phyloP scores from a whole-genome alignment of 352 stramenopile genomes.

The Pythium sp. region DNA sequence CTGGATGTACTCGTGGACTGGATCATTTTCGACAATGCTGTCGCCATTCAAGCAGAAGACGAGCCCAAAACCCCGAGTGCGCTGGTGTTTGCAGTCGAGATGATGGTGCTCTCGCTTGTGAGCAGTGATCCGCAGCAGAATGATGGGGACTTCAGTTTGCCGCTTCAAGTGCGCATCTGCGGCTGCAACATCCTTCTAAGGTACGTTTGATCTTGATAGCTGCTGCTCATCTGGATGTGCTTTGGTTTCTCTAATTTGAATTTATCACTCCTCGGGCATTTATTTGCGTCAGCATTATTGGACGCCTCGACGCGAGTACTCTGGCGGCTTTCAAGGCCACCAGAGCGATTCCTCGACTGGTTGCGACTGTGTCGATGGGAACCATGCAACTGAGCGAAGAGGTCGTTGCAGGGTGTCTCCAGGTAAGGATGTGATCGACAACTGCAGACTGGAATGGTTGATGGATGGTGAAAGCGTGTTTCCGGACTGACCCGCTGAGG shows the following conservation, averaged over 20 bases:
- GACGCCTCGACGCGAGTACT: conserved; percentile 9
- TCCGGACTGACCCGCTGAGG: not conserved
- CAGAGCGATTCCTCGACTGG: conserved; percentile 2
- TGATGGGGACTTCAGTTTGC: conserved; percentile 19
- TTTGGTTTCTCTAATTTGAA: not conserved
- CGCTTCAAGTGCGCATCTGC: conserved; percentile 55
- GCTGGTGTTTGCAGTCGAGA: conserved; percentile 13
- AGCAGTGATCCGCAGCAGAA: conserved; percentile 18
- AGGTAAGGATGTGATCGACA: conserved; percentile 10
- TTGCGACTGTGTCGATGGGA: conserved; percentile 2
- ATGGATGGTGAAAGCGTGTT: not conserved
- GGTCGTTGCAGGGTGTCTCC: conserved; percentile 12
- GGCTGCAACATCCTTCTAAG: conserved; percentile 65
- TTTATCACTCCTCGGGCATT: not conserved
- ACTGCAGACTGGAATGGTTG: not conserved
- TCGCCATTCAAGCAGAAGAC: not conserved
- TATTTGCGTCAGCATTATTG: conserved; percentile 9
- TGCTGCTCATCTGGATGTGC: not conserved
- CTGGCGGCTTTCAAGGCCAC: conserved; percentile 11
- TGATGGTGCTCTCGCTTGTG: conserved; percentile 14
- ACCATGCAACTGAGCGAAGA: not conserved
- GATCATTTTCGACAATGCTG: conserved; percentile 20
- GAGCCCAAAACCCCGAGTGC: conserved; percentile 5
- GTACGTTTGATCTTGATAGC: conserved; percentile 18
- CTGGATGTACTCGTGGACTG: conserved; percentile 35